Conservation (phyloP, 768 basidiomycete genomes). For the Panaeolus cyanescens region DNA sequence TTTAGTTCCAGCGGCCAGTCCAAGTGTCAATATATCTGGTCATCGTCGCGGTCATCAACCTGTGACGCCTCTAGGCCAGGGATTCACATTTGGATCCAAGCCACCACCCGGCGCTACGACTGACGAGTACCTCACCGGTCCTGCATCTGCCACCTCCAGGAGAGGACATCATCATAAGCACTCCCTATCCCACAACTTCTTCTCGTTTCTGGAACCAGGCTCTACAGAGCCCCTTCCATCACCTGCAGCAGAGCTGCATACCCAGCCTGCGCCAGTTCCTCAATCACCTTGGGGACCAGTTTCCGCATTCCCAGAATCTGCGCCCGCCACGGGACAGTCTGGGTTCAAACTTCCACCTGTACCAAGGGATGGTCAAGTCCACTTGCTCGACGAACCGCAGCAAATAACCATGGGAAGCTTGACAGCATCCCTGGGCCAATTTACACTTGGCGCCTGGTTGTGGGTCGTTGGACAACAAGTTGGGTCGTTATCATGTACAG, state of each 20-base stretch:
- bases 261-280: constrained; percentile 60
- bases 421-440: constrained; percentile 43
- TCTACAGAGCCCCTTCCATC: constrained; percentile 8
- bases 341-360: constrained; percentile 14
- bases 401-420: constrained; percentile 17
- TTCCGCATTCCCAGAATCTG: constrained; percentile 38
- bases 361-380: constrained; percentile 1
- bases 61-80: constrained; percentile 44
- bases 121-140: constrained; percentile 25
- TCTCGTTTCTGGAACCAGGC: constrained; percentile 90
- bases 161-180: constrained; percentile 92
- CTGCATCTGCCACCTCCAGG: constrained; percentile 38
- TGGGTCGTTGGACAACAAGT: constrained; percentile 92
- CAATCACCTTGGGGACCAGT: constrained; percentile 70
- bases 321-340: constrained; percentile 10
- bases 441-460: constrained; percentile 67
- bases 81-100: constrained; percentile 69
- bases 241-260: constrained; percentile 43
- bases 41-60: constrained; percentile 29
- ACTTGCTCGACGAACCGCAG: not conserved
- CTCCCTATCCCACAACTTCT: constrained; percentile 92
- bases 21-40: constrained; percentile 41
- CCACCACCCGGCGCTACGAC: constrained; percentile 37
- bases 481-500: constrained; percentile 86
- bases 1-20: constrained; percentile 45